Conservation (phyloP, 2,329 filamentous ascomycete genomes). For the Dryadomyces quercivorus region DNA sequence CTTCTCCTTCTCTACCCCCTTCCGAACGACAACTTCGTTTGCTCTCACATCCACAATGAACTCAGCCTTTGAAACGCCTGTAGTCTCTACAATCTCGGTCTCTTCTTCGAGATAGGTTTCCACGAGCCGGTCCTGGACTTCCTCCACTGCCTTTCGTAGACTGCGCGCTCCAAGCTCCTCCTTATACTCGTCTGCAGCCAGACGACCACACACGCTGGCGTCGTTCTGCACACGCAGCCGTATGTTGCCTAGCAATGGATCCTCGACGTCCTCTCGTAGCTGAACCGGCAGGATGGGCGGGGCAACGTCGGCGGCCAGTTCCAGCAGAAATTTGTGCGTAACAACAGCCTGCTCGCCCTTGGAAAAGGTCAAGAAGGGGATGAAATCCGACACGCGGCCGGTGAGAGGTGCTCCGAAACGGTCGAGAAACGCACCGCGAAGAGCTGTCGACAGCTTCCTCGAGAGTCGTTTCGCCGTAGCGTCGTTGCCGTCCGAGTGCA, state of each 20-base stretch:
- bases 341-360: conserved; percentile 7
- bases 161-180: conserved; percentile 7
- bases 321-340: conserved; percentile 6
- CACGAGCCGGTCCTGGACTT: conserved; percentile 2
- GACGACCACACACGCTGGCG: conserved; percentile 3
- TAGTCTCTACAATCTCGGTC: not conserved
- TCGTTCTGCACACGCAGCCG: conserved; percentile 2
- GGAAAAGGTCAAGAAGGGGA: conserved; percentile 9
- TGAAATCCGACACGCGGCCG: conserved; percentile 7
- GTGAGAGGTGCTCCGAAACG: conserved; percentile 7
- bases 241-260: conserved; percentile 2
- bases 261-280: not conserved
- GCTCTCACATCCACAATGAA: conserved; percentile 3
- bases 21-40: not conserved
- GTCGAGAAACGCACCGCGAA: conserved; percentile 1
- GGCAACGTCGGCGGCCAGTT: conserved; percentile 1
- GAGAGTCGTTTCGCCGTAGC: not conserved
- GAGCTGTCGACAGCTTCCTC: not conserved
- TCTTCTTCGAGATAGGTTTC: conserved; percentile 3
- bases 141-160: conserved; percentile 4
- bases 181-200: conserved; percentile 4
- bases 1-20: not conserved
- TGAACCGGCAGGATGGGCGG: not conserved
- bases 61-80: not conserved
- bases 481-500: not conserved